A percentile compares a stretch with the other conserved stretches of the same genome.
Evolutionary conservation across 2,329 filamentous ascomycete species (phyloP).

Genomic region (Ceratocystis huliohia): DNA sequence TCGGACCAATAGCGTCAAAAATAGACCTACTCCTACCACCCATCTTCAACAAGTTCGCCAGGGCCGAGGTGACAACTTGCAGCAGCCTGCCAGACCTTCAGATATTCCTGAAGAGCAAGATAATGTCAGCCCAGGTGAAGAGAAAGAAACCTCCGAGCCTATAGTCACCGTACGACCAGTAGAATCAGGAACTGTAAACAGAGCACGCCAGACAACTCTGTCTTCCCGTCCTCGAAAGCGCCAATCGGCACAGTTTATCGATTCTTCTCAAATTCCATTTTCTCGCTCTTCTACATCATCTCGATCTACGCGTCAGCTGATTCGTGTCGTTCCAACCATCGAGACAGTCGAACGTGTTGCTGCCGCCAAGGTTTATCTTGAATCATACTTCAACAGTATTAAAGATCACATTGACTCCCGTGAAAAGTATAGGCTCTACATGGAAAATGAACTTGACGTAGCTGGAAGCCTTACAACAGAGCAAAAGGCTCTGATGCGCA

Average conservation of each 20-base stretch:
- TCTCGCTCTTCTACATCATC: background rate
- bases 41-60: conserved; percentile 5
- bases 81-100: background rate
- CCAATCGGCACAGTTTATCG: background rate
- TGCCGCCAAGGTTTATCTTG: conserved; percentile 73
- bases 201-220: background rate
- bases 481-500: conserved; percentile 42
- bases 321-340: conserved; percentile 26
- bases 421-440: conserved; percentile 27
- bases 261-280: background rate
- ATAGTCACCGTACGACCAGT: background rate
- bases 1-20: background rate
- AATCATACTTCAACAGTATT: conserved; percentile 68
- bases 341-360: conserved; percentile 64
- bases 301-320: background rate
- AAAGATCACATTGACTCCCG: conserved; percentile 36
- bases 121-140: background rate
- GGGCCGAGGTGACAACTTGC: background rate
- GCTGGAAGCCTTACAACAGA: conserved; percentile 39
- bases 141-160: background rate
- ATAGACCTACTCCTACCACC: background rate
- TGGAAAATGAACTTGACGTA: conserved; percentile 42
- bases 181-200: conserved; percentile 10
- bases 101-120: background rate
- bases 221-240: background rate